Base-by-base conservation (phyloP, 257 asterid species). In the Pogostemon cablin region DNA sequence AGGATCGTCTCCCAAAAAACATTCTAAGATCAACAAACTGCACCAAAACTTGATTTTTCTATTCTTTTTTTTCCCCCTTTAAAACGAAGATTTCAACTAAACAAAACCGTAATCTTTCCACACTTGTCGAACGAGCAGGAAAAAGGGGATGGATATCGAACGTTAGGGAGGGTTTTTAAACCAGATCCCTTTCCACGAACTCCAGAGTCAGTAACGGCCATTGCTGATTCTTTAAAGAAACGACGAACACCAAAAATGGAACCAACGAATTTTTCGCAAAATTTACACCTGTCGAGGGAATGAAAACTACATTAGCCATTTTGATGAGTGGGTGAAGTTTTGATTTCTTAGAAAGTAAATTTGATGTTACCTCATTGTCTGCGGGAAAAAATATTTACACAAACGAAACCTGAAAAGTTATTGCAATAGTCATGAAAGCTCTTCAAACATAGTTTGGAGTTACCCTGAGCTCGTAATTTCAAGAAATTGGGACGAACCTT, bases 371-470 rank as follows among this genome's bases (percentile, higher is more conserved):
- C 92, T 87, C 81, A 62, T 52, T 57, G 82, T 85, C 78, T 79
- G 72, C 71, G 61, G 72, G 71, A 63, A 10, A 75, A 81, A 56
- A 52, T 90, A 92, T 88, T 74, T 92, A 92, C 98, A 92, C 65
- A 75, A 78, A 61, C 37, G 74, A 75, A 56, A 70, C 89, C 96
- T 90, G 91, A 78, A 80, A 2, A 60, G 69, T 52, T 53, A 71
- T 47, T 44, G 52, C 49, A n/a, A 54, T 48, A 54, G 7, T n/a
- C 34, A 35, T 4, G 56, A 43, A 10, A 20, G 49, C 56, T 52
- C 50, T 52, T 65, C 57, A 42, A 62, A 43, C 34, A 12, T 63
- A 76, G 37, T 47, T 47, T 15, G 11, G 54, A 41, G 7, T 8
- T 49, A 7, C 42, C 11, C 5, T 15, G 41, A 35, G 12, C 44